Evolutionary conservation across 768 basidiomycete species (phyloP), one percentile per base, ranked within the genome.

Genomic region (Myochromella boudieri): DNA sequence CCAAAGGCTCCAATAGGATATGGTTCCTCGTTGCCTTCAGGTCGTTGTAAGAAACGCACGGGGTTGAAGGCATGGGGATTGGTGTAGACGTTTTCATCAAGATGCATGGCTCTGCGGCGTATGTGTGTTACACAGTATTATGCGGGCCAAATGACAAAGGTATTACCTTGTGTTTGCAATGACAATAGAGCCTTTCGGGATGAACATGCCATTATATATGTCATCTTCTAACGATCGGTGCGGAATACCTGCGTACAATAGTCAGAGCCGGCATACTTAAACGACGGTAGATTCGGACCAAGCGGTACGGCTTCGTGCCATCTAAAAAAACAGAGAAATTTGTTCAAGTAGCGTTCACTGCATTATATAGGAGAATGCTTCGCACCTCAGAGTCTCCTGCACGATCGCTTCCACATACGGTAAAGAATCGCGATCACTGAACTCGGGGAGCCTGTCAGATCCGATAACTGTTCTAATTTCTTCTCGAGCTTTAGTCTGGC

Each of bases 21-120:
- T 11, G 40, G 52, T n/a, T 49, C 60, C 2, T 42, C 53, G 20
- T 33, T 54, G 4, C 52, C 56, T 7, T 37, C 51, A 10, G 51
- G 58, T 36, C 31, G 50, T 17, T 49, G 56, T 3, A 74, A 52
- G 37, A 68, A 78, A 10, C 76, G 63, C 15, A 69, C 67, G 9
- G 76, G 78, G 1, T 55, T 51, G 54, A 75, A 80, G 9, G 54
- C 52, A 5, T 66, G 55, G 3, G 78, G 74, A 32, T 74, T 54
- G 1, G 62, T 50, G 44, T 73, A 80, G 4, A 64, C 57, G 15
- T 56, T 51, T 34, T 61, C 60, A 34, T 77, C 67, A 27, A 68
- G 68, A 7, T 62, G 55, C 49, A 79, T 62, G 6, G 60, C 69
- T 71, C 68, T 74, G 57, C 28, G 28, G 14, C 28, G 6, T 14